These are phyloP conservation scores for Lepidopterella palustris DNA, from an alignment of 495 filamentous ascomycete genomes.

Conservation along the genomic window DNA sequence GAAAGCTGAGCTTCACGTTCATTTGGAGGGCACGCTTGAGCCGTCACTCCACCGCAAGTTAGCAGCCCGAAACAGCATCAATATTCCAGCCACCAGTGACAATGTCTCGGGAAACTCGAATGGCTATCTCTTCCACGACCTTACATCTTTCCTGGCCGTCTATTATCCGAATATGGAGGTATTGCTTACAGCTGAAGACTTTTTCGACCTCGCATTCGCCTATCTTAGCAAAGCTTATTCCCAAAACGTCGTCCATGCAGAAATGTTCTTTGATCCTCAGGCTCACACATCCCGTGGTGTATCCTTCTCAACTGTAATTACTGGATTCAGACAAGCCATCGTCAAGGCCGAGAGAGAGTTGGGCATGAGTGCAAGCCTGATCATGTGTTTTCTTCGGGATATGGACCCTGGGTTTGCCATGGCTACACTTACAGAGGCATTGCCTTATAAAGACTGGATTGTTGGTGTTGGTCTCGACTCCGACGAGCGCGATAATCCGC, in stretches of 20 bases:
- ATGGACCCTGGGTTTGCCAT: slow-evolving; percentile 8
- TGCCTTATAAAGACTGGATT: slow-evolving; percentile 10
- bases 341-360: slow-evolving; percentile 6
- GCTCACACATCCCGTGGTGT: slow-evolving; percentile 9
- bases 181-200: slow-evolving; percentile 2
- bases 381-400: slow-evolving; percentile 20
- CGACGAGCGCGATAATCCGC: slow-evolving; percentile 12
- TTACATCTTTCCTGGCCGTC: slow-evolving; percentile 9
- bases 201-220: slow-evolving; percentile 7
- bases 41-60: background rate
- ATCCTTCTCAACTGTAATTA: slow-evolving; percentile 4
- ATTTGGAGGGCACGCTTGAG: slow-evolving; percentile 9
- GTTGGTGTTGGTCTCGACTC: slow-evolving; percentile 16
- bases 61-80: slow-evolving; percentile 5
- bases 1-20: slow-evolving; percentile 14
- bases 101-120: background rate
- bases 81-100: background rate
- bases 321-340: slow-evolving; percentile 1
- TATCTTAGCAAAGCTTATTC: slow-evolving; percentile 9
- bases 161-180: slow-evolving; percentile 7
- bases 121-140: slow-evolving; percentile 6
- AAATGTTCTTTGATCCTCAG: slow-evolving; percentile 11
- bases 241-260: slow-evolving; percentile 6
- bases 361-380: slow-evolving; percentile 8
- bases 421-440: slow-evolving; percentile 9